Evolutionary conservation across 202 grass and related monocot species (phyloP), one percentile per base, ranked within the genome.

Genomic region (Saccharum hybrid): DNA sequence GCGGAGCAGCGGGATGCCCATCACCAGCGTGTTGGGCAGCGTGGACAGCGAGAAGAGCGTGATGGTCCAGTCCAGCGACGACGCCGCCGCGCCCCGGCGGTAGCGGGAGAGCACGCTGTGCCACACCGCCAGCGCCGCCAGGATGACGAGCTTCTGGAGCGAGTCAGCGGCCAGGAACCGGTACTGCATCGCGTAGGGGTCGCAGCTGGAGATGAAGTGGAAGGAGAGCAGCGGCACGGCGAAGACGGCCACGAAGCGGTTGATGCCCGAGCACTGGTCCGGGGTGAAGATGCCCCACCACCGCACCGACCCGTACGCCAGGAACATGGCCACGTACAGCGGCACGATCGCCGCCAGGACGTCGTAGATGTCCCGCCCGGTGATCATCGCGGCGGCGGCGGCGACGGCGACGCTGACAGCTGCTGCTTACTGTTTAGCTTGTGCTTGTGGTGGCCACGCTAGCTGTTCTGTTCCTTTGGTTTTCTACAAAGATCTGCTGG

Each of bases 211-310:
- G 81, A 98, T 98, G 88, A 98, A 98, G 91, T 98, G 95, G 89
- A 98, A 93, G 54, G 95, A 98, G 42, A 98, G 89, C 2, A 98
- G 95, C 0, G 95, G 95, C 23, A 98, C 95, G 38, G 95, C 95
- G 82, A 98, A 98, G 28, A 98, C 92, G 60, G 95, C 95, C 4
- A 98, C 95, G 91, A 98, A 98, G 80, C 95, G 92, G 88, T 98
- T 98, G 89, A 98, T 94, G 23, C 95, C 95, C 30, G 92, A 92
- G 79, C 95, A 98, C 45, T 98, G 95, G 63, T 93, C 90, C 0
- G 92, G 92, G 0, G 95, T 95, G 92, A 98, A 98, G 82, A 98
- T 94, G 69, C 87, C 84, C 95, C 95, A 98, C 95, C 95, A 98
- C 15, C 92, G 80, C 14, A 98, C 95, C 0, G 92, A 94, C 1